Conservation (phyloP, 2,329 filamentous ascomycete species). For the Phialophora tarda region DNA sequence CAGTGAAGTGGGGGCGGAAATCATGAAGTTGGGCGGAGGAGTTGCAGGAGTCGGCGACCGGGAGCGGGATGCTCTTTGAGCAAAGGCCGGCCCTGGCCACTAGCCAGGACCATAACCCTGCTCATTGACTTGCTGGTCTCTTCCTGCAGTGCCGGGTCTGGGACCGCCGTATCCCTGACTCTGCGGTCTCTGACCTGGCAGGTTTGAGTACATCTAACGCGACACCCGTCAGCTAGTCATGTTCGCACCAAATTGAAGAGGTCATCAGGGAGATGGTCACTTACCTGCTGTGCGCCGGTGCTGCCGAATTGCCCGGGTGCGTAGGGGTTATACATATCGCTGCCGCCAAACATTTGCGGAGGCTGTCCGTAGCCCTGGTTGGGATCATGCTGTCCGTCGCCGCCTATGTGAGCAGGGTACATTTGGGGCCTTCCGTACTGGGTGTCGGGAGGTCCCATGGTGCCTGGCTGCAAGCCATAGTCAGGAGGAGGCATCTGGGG, state of each 20-base stretch:
- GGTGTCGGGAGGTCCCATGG: conserved; percentile 68
- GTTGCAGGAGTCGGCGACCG: conserved; percentile 1
- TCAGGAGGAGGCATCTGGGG: conserved; percentile 62
- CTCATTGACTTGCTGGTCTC: conserved; percentile 36
- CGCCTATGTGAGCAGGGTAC: conserved; percentile 74
- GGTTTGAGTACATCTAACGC: conserved; percentile 37
- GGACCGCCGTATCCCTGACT: conserved; percentile 40
- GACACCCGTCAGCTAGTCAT: not conserved
- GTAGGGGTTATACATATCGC: conserved; percentile 75
- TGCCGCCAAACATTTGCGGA: conserved; percentile 74
- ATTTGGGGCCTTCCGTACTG: conserved; percentile 83
- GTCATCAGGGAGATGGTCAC: conserved; percentile 41
- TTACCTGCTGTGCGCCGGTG: conserved; percentile 70
- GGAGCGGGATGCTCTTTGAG: not conserved
- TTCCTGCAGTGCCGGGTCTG: conserved; percentile 35
- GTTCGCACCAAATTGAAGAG: conserved; percentile 4
- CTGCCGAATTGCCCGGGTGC: conserved; percentile 68
- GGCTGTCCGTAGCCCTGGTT: conserved; percentile 76
- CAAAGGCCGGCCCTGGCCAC: conserved; percentile 4
- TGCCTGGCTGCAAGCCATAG: conserved; percentile 65
- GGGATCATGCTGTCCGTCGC: conserved; percentile 65
- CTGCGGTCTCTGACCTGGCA: conserved; percentile 37
- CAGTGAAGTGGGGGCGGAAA: not conserved
- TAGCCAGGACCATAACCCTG: conserved; percentile 40
- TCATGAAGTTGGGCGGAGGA: not conserved